These are phyloP conservation scores for Nemania diffusa DNA, from an alignment of 2,329 filamentous ascomycete genomes.

Conservation along the genomic window DNA sequence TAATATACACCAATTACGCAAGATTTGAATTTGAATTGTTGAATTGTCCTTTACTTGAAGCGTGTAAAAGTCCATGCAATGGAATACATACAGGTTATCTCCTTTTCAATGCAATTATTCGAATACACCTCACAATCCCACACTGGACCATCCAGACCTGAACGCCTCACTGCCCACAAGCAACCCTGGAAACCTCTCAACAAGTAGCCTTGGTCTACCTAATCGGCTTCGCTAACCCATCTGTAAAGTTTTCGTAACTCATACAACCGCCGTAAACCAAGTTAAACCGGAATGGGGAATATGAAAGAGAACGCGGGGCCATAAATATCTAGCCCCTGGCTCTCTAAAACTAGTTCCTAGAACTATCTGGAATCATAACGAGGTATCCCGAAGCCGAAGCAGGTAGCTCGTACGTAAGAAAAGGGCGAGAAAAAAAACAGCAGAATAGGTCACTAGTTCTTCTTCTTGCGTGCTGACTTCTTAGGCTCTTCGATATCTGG, in stretches of 20 bases:
- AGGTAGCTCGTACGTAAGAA: slow-evolving; percentile 26
- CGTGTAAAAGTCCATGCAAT: neutral
- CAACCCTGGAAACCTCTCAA: slow-evolving; percentile 19
- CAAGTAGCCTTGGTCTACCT: slow-evolving; percentile 26
- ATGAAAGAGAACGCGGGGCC: slow-evolving; percentile 15
- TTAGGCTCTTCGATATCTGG: slow-evolving; percentile 67
- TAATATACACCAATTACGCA: neutral
- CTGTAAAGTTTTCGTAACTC: slow-evolving; percentile 42
- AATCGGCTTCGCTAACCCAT: slow-evolving; percentile 24
- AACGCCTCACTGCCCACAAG: slow-evolving; percentile 34
- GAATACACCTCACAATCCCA: slow-evolving; percentile 26
- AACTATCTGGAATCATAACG: slow-evolving; percentile 20
- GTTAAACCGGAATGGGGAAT: slow-evolving; percentile 14
- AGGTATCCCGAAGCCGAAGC: slow-evolving; percentile 23
- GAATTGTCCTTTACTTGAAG: neutral
- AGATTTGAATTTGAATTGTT: no score
- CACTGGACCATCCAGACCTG: slow-evolving; percentile 34
- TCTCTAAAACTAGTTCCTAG: slow-evolving; percentile 13
- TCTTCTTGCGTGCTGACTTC: slow-evolving; percentile 70
- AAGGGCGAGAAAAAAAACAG: slow-evolving; percentile 26
- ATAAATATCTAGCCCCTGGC: slow-evolving; percentile 2
- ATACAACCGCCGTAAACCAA: slow-evolving; percentile 42
- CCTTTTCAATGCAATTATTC: slow-evolving; percentile 28
- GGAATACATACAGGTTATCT: slow-evolving; percentile 1
- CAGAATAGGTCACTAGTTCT: slow-evolving; percentile 50